These are phyloP conservation scores for Cutaneotrichosporon spelunceum DNA, from an alignment of 1,284 basidiomycete genomes.

Conservation along the genomic window DNA sequence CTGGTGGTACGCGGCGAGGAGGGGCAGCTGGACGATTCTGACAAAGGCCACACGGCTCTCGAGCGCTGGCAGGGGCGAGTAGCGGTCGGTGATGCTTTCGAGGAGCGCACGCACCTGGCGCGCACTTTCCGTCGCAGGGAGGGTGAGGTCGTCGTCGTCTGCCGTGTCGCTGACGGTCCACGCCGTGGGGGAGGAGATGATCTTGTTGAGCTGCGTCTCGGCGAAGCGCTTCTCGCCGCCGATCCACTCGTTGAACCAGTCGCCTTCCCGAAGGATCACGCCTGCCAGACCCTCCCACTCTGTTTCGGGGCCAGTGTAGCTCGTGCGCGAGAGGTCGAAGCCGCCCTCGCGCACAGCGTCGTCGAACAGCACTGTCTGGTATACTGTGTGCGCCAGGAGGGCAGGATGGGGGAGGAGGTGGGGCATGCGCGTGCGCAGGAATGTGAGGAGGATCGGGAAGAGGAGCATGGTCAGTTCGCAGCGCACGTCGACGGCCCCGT, in stretches of 20 bases:
- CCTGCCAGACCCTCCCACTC: slow-evolving; percentile 75
- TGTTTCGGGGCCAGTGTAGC: slow-evolving; percentile 28
- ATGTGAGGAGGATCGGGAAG: slow-evolving; percentile 65
- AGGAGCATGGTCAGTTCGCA: slow-evolving; percentile 73
- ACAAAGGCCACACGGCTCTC: slow-evolving; percentile 78
- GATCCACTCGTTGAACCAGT: slow-evolving; percentile 90
- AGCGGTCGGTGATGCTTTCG: slow-evolving; percentile 91
- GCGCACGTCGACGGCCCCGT: slow-evolving; percentile 67
- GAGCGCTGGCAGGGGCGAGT: slow-evolving; percentile 75
- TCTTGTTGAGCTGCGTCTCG: slow-evolving; percentile 64
- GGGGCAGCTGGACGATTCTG: slow-evolving; percentile 70
- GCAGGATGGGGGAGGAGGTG: slow-evolving; percentile 72
- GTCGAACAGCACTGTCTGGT: slow-evolving; percentile 86
- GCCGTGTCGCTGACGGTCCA: slow-evolving; percentile 77
- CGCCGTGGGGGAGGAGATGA: slow-evolving; percentile 74
- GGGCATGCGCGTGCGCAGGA: slow-evolving; percentile 71
- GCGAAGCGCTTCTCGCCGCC: slow-evolving; percentile 71
- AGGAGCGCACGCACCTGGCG: slow-evolving; percentile 75
- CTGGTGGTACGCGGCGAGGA: slow-evolving; percentile 71
- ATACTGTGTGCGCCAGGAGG: slow-evolving; percentile 89
- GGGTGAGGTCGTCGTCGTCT: slow-evolving; percentile 57
- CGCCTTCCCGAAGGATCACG: slow-evolving; percentile 72
- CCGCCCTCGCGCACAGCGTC: slow-evolving; percentile 71
- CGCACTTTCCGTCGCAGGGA: slow-evolving; percentile 64
- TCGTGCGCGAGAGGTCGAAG: slow-evolving; percentile 61